These are phyloP conservation scores for Verticillium longisporum DNA, from an alignment of 2,329 filamentous ascomycete species.

Conservation along the genomic window DNA sequence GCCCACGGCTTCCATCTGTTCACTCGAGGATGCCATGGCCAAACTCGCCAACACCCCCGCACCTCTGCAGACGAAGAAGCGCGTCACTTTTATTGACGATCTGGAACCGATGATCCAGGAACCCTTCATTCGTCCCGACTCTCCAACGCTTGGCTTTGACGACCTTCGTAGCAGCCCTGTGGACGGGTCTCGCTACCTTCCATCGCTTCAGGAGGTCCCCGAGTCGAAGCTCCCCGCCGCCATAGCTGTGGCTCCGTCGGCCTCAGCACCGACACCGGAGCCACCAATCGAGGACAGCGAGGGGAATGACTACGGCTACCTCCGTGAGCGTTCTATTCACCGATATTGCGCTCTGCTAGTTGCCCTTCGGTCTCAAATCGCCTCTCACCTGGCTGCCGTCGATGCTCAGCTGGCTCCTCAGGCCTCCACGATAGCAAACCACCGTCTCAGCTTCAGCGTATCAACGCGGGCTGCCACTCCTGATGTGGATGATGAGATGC, in stretches of 20 bases:
- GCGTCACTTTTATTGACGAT: conserved; percentile 31
- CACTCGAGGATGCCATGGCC: conserved; percentile 21
- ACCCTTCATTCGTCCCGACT: conserved; percentile 50
- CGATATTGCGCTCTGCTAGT: conserved; percentile 43
- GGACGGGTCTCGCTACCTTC: conserved; percentile 1
- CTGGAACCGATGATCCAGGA: conserved; percentile 26
- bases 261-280: conserved; percentile 5
- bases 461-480: conserved; percentile 6
- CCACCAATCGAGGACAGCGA: conserved; percentile 7
- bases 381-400: conserved; percentile 38
- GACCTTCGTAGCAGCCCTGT: background rate
- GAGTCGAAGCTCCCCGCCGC: conserved; percentile 6
- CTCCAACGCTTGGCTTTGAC: conserved; percentile 51
- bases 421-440: conserved; percentile 7
- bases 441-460: conserved; percentile 11
- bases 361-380: conserved; percentile 40
- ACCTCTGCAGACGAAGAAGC: conserved; percentile 25
- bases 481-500: conserved; percentile 24
- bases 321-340: conserved; percentile 35
- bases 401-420: conserved; percentile 28
- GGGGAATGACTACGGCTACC: conserved; percentile 23
- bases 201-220: conserved; percentile 9
- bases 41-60: conserved; percentile 2
- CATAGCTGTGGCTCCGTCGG: conserved; percentile 13
- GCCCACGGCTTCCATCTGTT: conserved; percentile 36